Evolutionary conservation across 2,329 filamentous ascomycete genomes (phyloP).

Genomic region (Chrysosporium queenslandicum): DNA sequence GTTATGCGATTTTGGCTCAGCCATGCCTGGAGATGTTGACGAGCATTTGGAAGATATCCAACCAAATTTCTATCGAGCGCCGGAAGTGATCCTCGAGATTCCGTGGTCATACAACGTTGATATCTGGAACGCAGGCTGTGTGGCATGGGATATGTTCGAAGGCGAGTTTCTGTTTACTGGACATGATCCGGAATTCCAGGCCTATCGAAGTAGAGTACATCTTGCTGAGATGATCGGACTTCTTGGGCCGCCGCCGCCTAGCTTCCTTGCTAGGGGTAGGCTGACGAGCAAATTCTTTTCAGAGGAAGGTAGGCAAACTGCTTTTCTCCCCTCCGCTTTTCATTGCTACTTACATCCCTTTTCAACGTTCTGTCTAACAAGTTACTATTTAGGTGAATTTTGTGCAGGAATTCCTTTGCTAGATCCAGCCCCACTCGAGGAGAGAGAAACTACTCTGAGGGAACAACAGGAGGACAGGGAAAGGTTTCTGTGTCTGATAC

Average conservation of each 20-base stretch:
- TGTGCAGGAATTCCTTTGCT: slow-evolving; percentile 19
- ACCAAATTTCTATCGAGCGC: slow-evolving; percentile 30
- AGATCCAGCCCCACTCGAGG: slow-evolving; percentile 25
- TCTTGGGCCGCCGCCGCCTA: slow-evolving; percentile 36
- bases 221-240: slow-evolving; percentile 42
- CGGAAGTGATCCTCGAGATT: slow-evolving; percentile 40
- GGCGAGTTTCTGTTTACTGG: slow-evolving; percentile 38
- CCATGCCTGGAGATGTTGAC: slow-evolving; percentile 9
- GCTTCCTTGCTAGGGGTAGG: slow-evolving; percentile 28
- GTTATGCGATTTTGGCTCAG: slow-evolving; percentile 23
- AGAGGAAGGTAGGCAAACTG: slow-evolving; percentile 24
- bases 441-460: slow-evolving; percentile 32
- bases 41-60: slow-evolving; percentile 16
- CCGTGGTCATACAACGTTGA: slow-evolving; percentile 42
- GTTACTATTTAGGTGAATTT: slow-evolving; percentile 24
- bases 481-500: slow-evolving; percentile 21
- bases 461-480: slow-evolving; percentile 25
- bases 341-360: slow-evolving; percentile 6
- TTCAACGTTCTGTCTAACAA: slow-evolving; percentile 9
- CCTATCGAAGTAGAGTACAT: slow-evolving; percentile 39
- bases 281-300: slow-evolving; percentile 34
- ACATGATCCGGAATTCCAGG: slow-evolving; percentile 30
- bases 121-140: slow-evolving; percentile 43
- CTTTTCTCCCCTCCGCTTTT: slow-evolving; percentile 4
- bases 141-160: slow-evolving; percentile 41